phyloP scores from a whole-genome alignment of 495 filamentous ascomycete genomes.

The Durotheca rogersii region DNA sequence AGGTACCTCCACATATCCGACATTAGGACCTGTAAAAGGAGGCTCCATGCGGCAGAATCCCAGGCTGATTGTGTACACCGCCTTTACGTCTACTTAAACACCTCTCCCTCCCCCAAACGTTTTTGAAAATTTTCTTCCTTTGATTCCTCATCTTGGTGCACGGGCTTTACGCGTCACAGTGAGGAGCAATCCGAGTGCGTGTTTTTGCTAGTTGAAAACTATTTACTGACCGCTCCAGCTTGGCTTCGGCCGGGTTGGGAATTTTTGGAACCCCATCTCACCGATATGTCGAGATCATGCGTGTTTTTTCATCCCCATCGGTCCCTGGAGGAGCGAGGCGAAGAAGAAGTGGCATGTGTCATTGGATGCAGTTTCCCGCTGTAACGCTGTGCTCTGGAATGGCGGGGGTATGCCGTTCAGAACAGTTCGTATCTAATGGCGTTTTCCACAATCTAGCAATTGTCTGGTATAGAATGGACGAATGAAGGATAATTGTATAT shows the following conservation, averaged over 20 bases:
- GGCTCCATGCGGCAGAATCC: conserved; percentile 24
- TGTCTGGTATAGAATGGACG: too few species aligned
- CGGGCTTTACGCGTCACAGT: conserved; percentile 55
- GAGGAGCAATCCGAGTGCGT: conserved; percentile 57
- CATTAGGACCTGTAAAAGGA: too few species aligned
- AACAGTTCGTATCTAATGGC: background rate
- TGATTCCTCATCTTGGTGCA: conserved; percentile 49
- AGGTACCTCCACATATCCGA: too few species aligned
- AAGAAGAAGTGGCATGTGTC: conserved; percentile 26
- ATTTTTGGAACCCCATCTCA: conserved; percentile 42
- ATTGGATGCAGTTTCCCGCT: background rate
- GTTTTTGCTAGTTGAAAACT: conserved; percentile 62
- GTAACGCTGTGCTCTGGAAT: background rate
- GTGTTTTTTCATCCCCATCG: conserved; percentile 30
- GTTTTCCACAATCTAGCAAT: too few species aligned
- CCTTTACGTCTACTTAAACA: conserved; percentile 28
- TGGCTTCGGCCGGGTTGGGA: conserved; percentile 44
- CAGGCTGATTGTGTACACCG: conserved; percentile 25
- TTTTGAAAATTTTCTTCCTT: conserved; percentile 27
- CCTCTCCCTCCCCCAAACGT: conserved; percentile 13
- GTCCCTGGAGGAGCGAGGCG: conserved; percentile 34
- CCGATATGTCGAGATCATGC: conserved; percentile 2
- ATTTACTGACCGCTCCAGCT: conserved; percentile 47
- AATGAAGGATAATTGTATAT: too few species aligned
- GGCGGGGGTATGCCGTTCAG: background rate